phyloP scores from a whole-genome alignment of 83 land plant species.

The Thuja plicata region DNA sequence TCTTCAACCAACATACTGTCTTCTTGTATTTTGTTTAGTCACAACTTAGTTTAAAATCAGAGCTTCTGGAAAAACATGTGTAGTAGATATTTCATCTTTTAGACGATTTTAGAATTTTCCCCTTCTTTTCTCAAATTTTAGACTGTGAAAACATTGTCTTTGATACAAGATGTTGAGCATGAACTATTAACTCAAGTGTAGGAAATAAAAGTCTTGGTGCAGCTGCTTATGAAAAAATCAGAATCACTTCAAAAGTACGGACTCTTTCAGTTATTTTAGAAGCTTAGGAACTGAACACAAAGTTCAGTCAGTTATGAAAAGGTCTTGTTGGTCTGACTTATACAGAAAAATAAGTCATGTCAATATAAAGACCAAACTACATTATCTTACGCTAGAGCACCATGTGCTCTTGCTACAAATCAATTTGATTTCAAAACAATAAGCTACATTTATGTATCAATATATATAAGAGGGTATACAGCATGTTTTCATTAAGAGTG shows the following conservation, averaged over 20 bases:
- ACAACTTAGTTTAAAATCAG: too few species aligned
- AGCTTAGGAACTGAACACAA: neutral
- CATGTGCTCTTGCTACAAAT: neutral
- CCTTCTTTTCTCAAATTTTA: too few species aligned
- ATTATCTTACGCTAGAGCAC: neutral
- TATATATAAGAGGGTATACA: neutral
- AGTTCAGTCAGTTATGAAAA: neutral
- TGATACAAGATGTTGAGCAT: neutral
- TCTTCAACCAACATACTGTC: neutral
- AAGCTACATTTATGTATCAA: neutral
- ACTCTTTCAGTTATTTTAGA: neutral
- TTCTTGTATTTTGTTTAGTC: too few species aligned
- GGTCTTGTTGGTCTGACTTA: neutral
- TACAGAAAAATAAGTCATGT: neutral
- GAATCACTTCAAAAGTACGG: neutral
- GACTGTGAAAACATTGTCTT: too few species aligned
- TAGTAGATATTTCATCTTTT: too few species aligned
- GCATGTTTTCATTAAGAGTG: neutral
- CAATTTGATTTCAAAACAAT: neutral
- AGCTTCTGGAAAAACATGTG: too few species aligned
- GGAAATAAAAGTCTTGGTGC: neutral
- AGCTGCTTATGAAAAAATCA: neutral
- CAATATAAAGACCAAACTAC: neutral
- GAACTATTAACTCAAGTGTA: too few species aligned
- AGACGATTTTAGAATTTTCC: too few species aligned